Percentiles rank a stretch among this genome's conserved stretches.
Evolutionary conservation across 2,329 filamentous ascomycete genomes (phyloP).

Genomic region (Rhinocladiella similis): DNA sequence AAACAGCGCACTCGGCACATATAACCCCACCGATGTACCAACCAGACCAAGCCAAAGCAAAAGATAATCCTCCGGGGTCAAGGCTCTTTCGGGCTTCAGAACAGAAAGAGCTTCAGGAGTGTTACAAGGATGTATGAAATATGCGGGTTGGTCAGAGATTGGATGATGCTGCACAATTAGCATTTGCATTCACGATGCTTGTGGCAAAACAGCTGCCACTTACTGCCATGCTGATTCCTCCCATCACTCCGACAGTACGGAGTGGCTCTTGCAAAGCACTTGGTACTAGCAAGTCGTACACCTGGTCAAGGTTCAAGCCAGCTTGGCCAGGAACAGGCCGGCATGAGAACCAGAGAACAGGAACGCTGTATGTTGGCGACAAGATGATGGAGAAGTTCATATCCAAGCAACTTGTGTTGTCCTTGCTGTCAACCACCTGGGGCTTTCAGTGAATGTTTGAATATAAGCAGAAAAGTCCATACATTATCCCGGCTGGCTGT

Average conservation of each 20-base stretch:
- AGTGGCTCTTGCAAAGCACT: constrained; percentile 63
- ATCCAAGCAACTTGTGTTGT: too few species aligned
- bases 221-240: constrained; percentile 75
- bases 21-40: constrained; percentile 75
- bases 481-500: neutral
- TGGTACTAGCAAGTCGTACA: constrained; percentile 71
- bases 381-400: constrained; percentile 56
- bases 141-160: constrained; percentile 59
- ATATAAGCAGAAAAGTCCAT: neutral
- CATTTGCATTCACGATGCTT: neutral
- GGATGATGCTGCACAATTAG: constrained; percentile 13
- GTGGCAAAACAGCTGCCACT: constrained; percentile 36
- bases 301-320: constrained; percentile 62
- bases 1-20: constrained; percentile 68
- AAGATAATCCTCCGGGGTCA: constrained; percentile 66
- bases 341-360: constrained; percentile 74
- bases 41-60: constrained; percentile 87
- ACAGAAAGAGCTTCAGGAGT: constrained; percentile 76
- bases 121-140: constrained; percentile 91
- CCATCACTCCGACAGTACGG: constrained; percentile 62
- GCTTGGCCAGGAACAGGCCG: constrained; percentile 59
- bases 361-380: constrained; percentile 72
- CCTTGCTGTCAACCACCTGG: constrained; percentile 9
- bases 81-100: constrained; percentile 50
- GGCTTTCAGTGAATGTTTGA: neutral